phyloP scores from a whole-genome alignment of 2,329 filamentous ascomycete genomes.

The Dissoconium aciculare region DNA sequence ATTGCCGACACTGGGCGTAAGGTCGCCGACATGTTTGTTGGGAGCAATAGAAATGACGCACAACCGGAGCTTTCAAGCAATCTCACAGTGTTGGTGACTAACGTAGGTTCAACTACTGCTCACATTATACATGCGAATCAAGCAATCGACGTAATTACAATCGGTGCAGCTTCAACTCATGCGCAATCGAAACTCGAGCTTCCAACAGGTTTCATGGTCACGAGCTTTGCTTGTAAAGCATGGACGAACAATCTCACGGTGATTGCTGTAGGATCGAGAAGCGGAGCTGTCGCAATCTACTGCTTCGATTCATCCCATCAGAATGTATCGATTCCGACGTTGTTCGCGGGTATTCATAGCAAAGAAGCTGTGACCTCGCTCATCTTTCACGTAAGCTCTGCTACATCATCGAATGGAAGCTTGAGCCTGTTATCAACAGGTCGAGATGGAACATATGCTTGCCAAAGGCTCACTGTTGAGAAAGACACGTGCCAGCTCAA shows the following conservation, averaged over 20 bases:
- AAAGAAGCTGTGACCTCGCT: slow-evolving; percentile 57
- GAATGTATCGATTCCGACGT: slow-evolving; percentile 5
- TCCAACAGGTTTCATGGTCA: slow-evolving; percentile 36
- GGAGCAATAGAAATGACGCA: too few relatives aligned
- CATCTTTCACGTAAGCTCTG: slow-evolving; percentile 15
- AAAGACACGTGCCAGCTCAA: slow-evolving; percentile 26
- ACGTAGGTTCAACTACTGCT: slow-evolving; percentile 25
- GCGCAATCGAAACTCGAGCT: slow-evolving; percentile 6
- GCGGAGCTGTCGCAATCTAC: slow-evolving; percentile 37
- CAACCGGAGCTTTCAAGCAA: slow-evolving; percentile 3
- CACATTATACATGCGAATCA: slow-evolving; percentile 5
- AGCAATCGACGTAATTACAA: slow-evolving; percentile 13
- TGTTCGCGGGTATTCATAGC: slow-evolving; percentile 27
- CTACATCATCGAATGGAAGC: slow-evolving; percentile 8
- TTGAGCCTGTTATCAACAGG: slow-evolving; percentile 54
- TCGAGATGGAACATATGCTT: slow-evolving; percentile 60
- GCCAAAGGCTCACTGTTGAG: slow-evolving; percentile 34
- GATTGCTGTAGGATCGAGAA: slow-evolving; percentile 39
- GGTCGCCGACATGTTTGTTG: slow-evolving; percentile 27
- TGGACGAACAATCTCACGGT: neutral
- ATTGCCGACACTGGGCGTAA: slow-evolving; percentile 24
- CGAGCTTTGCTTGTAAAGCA: slow-evolving; percentile 30
- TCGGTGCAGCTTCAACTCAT: neutral
- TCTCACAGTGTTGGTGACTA: slow-evolving; percentile 25
- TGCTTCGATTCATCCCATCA: neutral